Conservation (phyloP, 139 green algal genomes). For the Pedinophyceae sp. region DNA sequence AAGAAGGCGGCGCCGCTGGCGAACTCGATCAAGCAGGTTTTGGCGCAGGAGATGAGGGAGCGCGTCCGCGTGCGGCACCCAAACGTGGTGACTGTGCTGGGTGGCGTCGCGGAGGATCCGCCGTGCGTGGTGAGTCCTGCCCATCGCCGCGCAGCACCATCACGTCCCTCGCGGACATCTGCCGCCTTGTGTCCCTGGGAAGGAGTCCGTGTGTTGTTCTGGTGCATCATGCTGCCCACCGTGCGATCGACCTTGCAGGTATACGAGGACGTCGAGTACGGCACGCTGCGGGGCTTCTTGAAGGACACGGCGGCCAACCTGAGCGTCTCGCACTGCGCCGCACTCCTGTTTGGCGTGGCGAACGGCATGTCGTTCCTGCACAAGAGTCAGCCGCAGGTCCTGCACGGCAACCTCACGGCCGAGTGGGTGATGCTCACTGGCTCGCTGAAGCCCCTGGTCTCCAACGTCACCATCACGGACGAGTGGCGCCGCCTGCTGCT, state of each 20-base stretch:
- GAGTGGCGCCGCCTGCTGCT: conserved; percentile 2
- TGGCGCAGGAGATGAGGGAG: no score
- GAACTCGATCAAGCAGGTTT: no score
- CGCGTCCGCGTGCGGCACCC: conserved; percentile 5
- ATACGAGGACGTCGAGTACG: neutral
- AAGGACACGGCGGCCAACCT: no score
- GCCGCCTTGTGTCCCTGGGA: no score
- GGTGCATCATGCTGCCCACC: no score
- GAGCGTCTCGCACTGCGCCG: neutral
- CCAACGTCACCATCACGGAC: neutral
- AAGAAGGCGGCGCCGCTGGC: no score
- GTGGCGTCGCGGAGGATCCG: neutral
- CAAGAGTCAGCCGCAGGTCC: neutral
- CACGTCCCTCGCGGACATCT: no score
- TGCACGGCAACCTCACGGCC: conserved; percentile 6
- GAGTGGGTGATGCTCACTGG: conserved; percentile 1
- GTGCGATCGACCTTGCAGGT: no score
- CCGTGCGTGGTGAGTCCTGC: conserved; percentile 1
- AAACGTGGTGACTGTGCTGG: neutral
- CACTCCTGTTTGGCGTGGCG: conserved; percentile 4
- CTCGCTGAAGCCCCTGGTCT: neutral
- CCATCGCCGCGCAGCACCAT: no score
- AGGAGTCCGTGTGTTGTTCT: no score
- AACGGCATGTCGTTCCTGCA: conserved; percentile 10
- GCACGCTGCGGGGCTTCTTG: neutral